phyloP scores from a whole-genome alignment of 2,329 filamentous ascomycete species.

The Arthrobotrys conoides region DNA sequence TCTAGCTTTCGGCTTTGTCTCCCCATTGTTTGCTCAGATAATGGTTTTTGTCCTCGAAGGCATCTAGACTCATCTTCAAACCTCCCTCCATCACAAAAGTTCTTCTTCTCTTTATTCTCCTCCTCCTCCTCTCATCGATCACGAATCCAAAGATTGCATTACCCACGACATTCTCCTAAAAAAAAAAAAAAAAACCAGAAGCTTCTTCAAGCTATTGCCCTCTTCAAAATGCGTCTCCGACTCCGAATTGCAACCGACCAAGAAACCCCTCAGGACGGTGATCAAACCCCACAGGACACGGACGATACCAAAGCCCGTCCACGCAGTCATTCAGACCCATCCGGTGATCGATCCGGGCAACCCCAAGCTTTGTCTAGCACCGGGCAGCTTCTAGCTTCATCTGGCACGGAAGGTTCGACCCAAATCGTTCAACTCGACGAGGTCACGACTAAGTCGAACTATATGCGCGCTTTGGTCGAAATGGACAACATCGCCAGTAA shows the following conservation, averaged over 20 bases:
- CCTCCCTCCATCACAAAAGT: neutral
- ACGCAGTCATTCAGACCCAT: neutral
- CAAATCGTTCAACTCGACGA: too few relatives aligned
- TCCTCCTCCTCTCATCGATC: neutral
- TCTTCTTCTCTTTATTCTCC: neutral
- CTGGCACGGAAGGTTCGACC: neutral
- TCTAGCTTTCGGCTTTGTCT: neutral
- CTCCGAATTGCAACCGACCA: too few relatives aligned
- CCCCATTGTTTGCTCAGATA: neutral
- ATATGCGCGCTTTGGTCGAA: neutral
- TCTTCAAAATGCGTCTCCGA: neutral
- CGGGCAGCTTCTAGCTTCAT: neutral
- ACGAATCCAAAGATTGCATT: neutral
- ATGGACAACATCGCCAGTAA: neutral
- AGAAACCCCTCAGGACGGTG: neutral
- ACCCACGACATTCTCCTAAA: too few relatives aligned
- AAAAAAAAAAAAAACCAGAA: neutral
- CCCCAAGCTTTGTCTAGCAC: neutral
- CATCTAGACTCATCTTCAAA: neutral
- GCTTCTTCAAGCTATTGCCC: neutral
- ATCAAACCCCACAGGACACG: neutral
- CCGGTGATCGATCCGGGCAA: neutral
- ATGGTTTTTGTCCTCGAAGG: neutral
- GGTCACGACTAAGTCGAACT: neutral
- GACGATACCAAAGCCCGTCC: neutral